Conservation (phyloP, 768 basidiomycete genomes). For the Pulveroboletus frians region DNA sequence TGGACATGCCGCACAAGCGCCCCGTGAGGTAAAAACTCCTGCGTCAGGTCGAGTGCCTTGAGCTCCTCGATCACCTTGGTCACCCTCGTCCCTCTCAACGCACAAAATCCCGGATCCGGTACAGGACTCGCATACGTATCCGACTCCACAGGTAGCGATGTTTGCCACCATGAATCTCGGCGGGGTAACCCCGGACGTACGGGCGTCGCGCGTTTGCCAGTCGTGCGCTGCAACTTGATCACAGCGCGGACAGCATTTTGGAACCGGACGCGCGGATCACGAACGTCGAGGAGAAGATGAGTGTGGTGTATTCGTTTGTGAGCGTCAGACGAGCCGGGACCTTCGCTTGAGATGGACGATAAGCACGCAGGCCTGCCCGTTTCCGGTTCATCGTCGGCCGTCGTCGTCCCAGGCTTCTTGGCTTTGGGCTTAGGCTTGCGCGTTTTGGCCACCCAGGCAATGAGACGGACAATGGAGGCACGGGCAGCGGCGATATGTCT, state of each 20-base stretch:
- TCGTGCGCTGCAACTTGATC: constrained; percentile 35
- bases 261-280: constrained; percentile 31
- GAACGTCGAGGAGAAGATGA: constrained; percentile 17
- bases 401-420: not conserved
- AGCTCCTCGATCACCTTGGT: constrained; percentile 37
- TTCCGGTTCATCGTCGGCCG: not conserved
- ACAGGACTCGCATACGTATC: constrained; percentile 13
- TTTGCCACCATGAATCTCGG: constrained; percentile 27
- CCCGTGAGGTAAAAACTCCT: constrained; percentile 38
- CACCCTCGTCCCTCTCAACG: constrained; percentile 36
- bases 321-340: not conserved
- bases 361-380: not conserved
- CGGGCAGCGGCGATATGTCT: constrained; percentile 8
- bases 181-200: constrained; percentile 22
- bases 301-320: constrained; percentile 1
- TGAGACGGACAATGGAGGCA: constrained; percentile 4
- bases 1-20: constrained; percentile 52
- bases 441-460: constrained; percentile 10
- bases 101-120: constrained; percentile 14
- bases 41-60: constrained; percentile 33
- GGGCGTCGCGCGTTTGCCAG: constrained; percentile 19
- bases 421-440: not conserved
- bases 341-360: constrained; percentile 5
- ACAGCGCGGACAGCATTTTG: constrained; percentile 39
- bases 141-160: not conserved